Percentiles rank a stretch among this genome's conserved stretches.
Evolutionary conservation across 352 stramenopile species (phyloP).

Genomic region (Globisporangium solare): DNA sequence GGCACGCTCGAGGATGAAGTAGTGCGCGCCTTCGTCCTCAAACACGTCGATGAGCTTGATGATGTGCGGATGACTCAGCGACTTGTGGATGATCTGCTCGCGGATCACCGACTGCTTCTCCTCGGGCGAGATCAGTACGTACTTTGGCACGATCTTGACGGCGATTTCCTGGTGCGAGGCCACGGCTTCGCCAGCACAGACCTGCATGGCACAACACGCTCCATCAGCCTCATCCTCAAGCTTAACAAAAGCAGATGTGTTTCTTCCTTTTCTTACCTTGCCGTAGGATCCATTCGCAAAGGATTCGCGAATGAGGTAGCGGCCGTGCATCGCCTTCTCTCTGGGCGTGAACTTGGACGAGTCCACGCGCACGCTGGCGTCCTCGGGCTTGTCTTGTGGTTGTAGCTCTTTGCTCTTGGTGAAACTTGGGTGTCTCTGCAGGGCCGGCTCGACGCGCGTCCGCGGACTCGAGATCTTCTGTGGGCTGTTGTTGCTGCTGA

Average conservation of each 20-base stretch:
- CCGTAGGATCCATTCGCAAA: slow-evolving; percentile 70
- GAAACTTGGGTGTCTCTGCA: slow-evolving; percentile 5
- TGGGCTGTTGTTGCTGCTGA: slow-evolving; percentile 16
- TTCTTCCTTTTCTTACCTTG: slow-evolving; percentile 41
- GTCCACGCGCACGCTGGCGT: slow-evolving; percentile 17
- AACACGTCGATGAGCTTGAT: slow-evolving; percentile 73
- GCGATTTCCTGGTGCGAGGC: slow-evolving; percentile 52
- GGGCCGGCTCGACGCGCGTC: neutral
- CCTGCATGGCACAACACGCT: slow-evolving; percentile 8
- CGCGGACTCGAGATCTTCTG: slow-evolving; percentile 13
- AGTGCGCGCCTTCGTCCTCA: slow-evolving; percentile 68
- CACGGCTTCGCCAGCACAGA: slow-evolving; percentile 46
- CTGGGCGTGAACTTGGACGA: slow-evolving; percentile 42
- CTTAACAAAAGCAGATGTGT: slow-evolving; percentile 27
- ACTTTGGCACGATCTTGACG: slow-evolving; percentile 78
- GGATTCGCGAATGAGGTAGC: slow-evolving; percentile 69
- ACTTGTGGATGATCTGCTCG: slow-evolving; percentile 66
- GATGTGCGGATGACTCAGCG: slow-evolving; percentile 63
- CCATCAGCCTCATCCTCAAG: too few relatives aligned
- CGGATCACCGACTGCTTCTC: slow-evolving; percentile 73
- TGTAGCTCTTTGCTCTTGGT: neutral
- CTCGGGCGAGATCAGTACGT: slow-evolving; percentile 57
- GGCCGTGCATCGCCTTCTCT: slow-evolving; percentile 63
- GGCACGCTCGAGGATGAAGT: slow-evolving; percentile 68
- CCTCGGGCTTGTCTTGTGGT: neutral